These are phyloP conservation scores for Saturnispora sanitii DNA, from an alignment of 805 yeast species.

Conservation along the genomic window DNA sequence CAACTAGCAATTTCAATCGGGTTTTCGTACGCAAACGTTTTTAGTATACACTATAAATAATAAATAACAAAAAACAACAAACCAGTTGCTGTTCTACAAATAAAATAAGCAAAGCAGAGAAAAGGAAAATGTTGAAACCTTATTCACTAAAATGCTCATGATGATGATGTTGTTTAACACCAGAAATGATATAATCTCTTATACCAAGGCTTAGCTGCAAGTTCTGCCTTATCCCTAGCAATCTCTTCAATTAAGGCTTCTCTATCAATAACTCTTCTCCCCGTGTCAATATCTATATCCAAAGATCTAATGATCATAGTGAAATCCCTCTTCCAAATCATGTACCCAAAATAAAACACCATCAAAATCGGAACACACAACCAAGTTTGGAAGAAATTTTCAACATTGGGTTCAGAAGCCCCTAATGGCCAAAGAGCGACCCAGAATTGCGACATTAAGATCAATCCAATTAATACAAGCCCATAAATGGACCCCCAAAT, in stretches of 20 bases:
- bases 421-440: conserved; percentile 57
- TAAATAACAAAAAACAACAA: not conserved
- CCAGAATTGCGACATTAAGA: conserved; percentile 74
- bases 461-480: conserved; percentile 42
- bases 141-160: no score
- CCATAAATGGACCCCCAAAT: conserved; percentile 60
- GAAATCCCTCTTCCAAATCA: conserved; percentile 35
- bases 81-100: not conserved
- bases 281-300: conserved; percentile 51
- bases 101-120: not conserved
- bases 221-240: conserved; percentile 37
- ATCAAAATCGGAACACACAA: conserved; percentile 56
- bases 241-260: conserved; percentile 41
- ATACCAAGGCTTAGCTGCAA: conserved; percentile 33
- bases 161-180: conserved; percentile 28
- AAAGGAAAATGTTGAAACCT: no score
- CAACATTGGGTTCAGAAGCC: conserved; percentile 44
- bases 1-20: no score
- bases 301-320: conserved; percentile 32
- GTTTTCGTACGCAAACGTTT: not conserved
- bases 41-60: no score
- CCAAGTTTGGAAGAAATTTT: conserved; percentile 53
- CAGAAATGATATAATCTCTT: conserved; percentile 40
- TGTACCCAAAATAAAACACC: conserved; percentile 32
- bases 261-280: conserved; percentile 45